These are phyloP conservation scores for Penicillium freii DNA, from an alignment of 2,329 filamentous ascomycete genomes.

Conservation along the genomic window DNA sequence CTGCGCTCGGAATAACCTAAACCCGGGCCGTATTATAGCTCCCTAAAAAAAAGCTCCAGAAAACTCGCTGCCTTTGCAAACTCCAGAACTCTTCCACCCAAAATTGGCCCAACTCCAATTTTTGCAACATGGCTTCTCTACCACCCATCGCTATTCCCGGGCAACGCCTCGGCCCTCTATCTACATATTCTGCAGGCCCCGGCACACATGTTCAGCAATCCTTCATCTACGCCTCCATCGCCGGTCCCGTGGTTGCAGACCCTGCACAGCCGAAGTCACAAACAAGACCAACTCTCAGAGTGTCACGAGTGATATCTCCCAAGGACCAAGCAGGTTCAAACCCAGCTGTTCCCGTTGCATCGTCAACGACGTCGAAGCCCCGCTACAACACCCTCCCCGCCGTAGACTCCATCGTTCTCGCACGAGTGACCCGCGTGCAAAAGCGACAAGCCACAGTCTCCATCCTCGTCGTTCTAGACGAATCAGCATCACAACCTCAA, in stretches of 20 bases:
- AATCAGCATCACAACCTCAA: slow-evolving; percentile 19
- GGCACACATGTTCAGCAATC: slow-evolving; percentile 80
- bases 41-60: slow-evolving; percentile 13
- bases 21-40: slow-evolving; percentile 16
- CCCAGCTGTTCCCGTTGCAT: neutral
- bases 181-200: slow-evolving; percentile 68
- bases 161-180: slow-evolving; percentile 68
- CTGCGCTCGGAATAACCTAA: slow-evolving; percentile 13
- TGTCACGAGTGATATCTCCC: slow-evolving; percentile 24
- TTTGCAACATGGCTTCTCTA: slow-evolving; percentile 32
- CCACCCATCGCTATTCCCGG: slow-evolving; percentile 71
- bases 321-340: neutral
- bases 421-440: slow-evolving; percentile 79
- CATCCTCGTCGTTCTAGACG: slow-evolving; percentile 75
- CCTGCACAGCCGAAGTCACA: slow-evolving; percentile 39
- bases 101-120: slow-evolving; percentile 23
- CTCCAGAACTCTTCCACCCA: neutral
- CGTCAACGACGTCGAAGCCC: slow-evolving; percentile 30
- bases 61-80: slow-evolving; percentile 10
- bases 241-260: slow-evolving; percentile 65
- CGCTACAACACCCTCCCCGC: slow-evolving; percentile 75
- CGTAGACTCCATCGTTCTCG: slow-evolving; percentile 77
- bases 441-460: slow-evolving; percentile 80
- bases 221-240: slow-evolving; percentile 76
- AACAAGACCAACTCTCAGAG: slow-evolving; percentile 43